These are phyloP conservation scores for Termitomyces sp. DNA, from an alignment of 768 basidiomycete species.

Conservation along the genomic window DNA sequence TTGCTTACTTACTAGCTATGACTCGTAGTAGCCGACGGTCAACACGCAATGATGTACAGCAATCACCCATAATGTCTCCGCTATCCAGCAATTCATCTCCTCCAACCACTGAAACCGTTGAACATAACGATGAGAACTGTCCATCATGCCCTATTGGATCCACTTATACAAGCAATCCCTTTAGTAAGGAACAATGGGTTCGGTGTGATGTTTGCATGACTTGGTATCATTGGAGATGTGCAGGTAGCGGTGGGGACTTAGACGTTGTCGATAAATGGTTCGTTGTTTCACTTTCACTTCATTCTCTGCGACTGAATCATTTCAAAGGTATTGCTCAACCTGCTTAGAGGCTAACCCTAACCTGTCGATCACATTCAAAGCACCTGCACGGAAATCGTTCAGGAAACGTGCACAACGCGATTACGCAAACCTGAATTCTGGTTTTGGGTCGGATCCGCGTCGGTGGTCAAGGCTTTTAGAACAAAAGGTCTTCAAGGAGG, in stretches of 20 bases:
- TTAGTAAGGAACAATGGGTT: slow-evolving; percentile 72
- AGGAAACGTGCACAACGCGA: slow-evolving; percentile 71
- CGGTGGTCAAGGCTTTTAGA: slow-evolving; percentile 70
- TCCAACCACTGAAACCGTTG: slow-evolving; percentile 17
- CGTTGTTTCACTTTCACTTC: slow-evolving; percentile 14
- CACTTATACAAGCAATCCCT: slow-evolving; percentile 24
- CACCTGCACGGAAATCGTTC: slow-evolving; percentile 75
- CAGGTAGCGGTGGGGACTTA: slow-evolving; percentile 57
- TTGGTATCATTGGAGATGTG: slow-evolving; percentile 85
- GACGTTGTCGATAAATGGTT: slow-evolving; percentile 77
- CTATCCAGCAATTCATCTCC: slow-evolving; percentile 19
- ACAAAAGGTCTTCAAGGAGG: slow-evolving; percentile 54
- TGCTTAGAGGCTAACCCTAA: slow-evolving; percentile 57
- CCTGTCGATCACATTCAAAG: slow-evolving; percentile 66
- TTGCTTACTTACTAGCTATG: slow-evolving; percentile 23
- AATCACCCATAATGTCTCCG: slow-evolving; percentile 27
- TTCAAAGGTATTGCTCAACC: slow-evolving; percentile 59
- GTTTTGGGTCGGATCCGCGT: slow-evolving; percentile 54
- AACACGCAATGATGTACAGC: slow-evolving; percentile 29
- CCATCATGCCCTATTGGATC: slow-evolving; percentile 44
- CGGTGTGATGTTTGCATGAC: slow-evolving; percentile 75
- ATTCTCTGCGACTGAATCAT: slow-evolving; percentile 8
- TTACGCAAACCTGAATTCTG: slow-evolving; percentile 72
- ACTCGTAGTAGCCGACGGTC: slow-evolving; percentile 39
- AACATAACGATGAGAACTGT: slow-evolving; percentile 28